Evolutionary conservation across 352 stramenopile genomes (phyloP).

Genomic region (Phytophthora nicotianae): DNA sequence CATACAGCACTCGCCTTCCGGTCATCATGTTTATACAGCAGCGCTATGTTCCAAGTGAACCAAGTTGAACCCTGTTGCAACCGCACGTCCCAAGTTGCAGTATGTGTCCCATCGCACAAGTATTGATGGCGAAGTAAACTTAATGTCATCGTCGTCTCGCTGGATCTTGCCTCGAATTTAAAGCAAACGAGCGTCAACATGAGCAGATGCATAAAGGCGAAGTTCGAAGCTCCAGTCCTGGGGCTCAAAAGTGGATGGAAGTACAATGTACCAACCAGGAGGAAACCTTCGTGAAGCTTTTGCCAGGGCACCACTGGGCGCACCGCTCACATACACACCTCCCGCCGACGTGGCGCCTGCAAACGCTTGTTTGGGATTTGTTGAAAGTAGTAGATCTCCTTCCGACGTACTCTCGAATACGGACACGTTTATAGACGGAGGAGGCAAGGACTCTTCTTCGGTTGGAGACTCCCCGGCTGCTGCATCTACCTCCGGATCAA

Average conservation of each 20-base stretch:
- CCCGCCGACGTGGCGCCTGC: conserved; percentile 55
- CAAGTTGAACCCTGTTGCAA: neutral
- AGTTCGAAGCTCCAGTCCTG: conserved; percentile 62
- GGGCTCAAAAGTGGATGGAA: conserved; percentile 83
- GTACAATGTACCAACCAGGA: conserved; percentile 67
- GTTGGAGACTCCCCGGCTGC: conserved; percentile 19
- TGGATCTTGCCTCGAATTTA: too few species aligned
- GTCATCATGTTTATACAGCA: neutral
- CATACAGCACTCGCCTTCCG: too few species aligned
- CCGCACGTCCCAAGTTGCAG: conserved; percentile 2
- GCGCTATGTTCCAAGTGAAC: neutral
- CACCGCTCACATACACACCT: conserved; percentile 62
- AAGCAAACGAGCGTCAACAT: conserved; percentile 43
- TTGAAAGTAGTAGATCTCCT: conserved; percentile 64
- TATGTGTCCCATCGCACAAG: too few species aligned
- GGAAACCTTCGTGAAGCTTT: conserved; percentile 38
- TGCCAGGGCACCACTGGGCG: conserved; percentile 59
- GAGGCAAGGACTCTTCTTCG: neutral
- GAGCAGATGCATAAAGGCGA: conserved; percentile 53
- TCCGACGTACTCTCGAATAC: conserved; percentile 68
- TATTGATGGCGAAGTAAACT: too few species aligned
- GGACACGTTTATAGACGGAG: conserved; percentile 74
- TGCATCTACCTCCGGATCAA: conserved; percentile 21
- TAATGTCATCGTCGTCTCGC: conserved; percentile 3
- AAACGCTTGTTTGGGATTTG: conserved; percentile 60